phyloP scores from a whole-genome alignment of 306 rosid species.

The Cajanus cajan region DNA sequence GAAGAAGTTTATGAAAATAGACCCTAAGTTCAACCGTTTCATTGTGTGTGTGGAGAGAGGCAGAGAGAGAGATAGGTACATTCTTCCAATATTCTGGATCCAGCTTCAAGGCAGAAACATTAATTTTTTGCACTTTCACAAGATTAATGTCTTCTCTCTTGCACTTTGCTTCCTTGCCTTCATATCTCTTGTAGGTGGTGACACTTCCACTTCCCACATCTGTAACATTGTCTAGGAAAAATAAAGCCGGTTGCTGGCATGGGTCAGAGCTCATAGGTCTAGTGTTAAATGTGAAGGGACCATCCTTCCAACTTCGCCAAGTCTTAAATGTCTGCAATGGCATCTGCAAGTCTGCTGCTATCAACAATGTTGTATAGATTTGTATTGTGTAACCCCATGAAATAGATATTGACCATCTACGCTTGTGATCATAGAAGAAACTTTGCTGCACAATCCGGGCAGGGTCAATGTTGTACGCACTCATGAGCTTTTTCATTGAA shows the following conservation, averaged over 20 bases:
- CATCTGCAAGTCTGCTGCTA: conserved; percentile 52
- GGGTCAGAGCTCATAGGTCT: conserved; percentile 66
- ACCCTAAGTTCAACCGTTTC: no score
- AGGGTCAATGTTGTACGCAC: conserved; percentile 64
- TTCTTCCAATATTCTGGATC: conserved; percentile 59
- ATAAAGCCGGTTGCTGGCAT: conserved; percentile 56
- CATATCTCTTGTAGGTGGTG: conserved; percentile 51
- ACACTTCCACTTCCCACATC: conserved; percentile 51
- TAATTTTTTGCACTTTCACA: conserved; percentile 42
- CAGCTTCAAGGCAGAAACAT: conserved; percentile 67
- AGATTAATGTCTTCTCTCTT: neutral
- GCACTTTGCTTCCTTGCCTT: conserved; percentile 39
- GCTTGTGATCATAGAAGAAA: conserved; percentile 59
- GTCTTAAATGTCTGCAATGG: conserved; percentile 80
- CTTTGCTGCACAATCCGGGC: conserved; percentile 71
- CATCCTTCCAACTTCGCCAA: conserved; percentile 71
- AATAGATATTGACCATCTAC: conserved; percentile 70
- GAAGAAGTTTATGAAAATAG: no score
- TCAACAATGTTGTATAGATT: conserved; percentile 54
- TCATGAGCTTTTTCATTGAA: conserved; percentile 51
- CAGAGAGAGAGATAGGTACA: conserved; percentile 36
- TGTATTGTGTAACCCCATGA: conserved; percentile 93
- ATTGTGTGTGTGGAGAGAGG: neutral
- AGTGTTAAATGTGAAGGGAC: conserved; percentile 88
- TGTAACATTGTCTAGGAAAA: conserved; percentile 48